Conservation (phyloP, 305 asterid genomes). For the Fraxinus baroniana region DNA sequence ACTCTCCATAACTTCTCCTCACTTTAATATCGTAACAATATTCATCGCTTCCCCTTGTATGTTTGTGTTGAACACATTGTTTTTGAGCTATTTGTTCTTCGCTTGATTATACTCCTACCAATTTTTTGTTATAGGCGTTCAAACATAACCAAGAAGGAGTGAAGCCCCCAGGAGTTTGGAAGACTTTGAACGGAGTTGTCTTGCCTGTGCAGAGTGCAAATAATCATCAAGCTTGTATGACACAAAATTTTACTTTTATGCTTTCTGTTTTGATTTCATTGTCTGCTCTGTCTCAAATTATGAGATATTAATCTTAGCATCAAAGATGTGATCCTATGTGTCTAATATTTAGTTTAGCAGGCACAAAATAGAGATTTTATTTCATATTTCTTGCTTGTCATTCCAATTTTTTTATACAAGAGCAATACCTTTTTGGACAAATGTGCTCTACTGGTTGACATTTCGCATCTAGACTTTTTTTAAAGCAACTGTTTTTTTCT, state of each 20-base stretch:
- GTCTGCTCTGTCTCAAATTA: background rate
- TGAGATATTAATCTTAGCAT: background rate
- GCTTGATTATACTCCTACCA: background rate
- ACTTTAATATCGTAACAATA: background rate
- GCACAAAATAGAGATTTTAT: background rate
- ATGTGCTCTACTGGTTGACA: background rate
- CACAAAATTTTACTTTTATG: slow-evolving; percentile 5
- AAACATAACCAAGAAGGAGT: slow-evolving; percentile 49
- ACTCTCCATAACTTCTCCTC: background rate
- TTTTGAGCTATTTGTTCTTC: background rate
- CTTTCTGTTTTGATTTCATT: background rate
- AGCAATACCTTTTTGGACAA: background rate
- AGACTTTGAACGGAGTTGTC: slow-evolving; percentile 57
- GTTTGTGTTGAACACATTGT: background rate
- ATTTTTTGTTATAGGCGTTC: slow-evolving; percentile 51
- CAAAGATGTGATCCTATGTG: background rate
- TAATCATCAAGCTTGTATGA: background rate
- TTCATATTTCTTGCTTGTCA: background rate
- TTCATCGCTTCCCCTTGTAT: background rate
- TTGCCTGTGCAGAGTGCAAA: slow-evolving; percentile 21
- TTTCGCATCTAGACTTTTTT: background rate
- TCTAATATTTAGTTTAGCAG: background rate
- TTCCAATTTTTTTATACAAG: background rate
- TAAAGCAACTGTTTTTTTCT: background rate
- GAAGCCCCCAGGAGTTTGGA: slow-evolving; percentile 73